Evolutionary conservation across 2,329 filamentous ascomycete species (phyloP).

Genomic region (Cryphonectria nitschkei): DNA sequence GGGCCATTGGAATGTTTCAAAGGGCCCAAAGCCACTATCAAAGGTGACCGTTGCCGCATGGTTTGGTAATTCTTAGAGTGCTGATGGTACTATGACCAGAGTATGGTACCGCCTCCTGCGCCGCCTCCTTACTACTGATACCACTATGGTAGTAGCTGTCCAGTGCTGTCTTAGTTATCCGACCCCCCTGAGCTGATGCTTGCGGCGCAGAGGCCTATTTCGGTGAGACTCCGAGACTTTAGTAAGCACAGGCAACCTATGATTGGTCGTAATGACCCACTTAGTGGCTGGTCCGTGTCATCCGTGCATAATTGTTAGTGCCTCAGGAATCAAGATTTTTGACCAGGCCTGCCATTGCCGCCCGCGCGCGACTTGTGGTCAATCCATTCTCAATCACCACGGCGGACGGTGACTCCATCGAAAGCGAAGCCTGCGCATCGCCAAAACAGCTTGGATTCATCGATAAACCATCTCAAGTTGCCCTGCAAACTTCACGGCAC

Average conservation of each 20-base stretch:
- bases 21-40: background rate
- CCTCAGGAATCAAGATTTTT: conserved; percentile 33
- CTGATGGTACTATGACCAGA: background rate
- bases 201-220: background rate
- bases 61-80: background rate
- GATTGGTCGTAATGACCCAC: conserved; percentile 14
- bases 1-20: background rate
- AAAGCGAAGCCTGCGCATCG: conserved; percentile 56
- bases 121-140: background rate
- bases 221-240: conserved; percentile 23
- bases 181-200: conserved; percentile 17
- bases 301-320: conserved; percentile 15
- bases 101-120: background rate
- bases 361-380: conserved; percentile 43
- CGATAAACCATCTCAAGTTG: conserved; percentile 58
- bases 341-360: conserved; percentile 18
- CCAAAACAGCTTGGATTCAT: conserved; percentile 63
- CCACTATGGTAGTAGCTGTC: background rate
- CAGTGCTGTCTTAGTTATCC: background rate
- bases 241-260: conserved; percentile 12
- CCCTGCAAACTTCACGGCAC: conserved; percentile 57
- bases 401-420: conserved; percentile 43
- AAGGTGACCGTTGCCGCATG: too few species aligned
- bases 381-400: conserved; percentile 47
- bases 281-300: conserved; percentile 17